Base-by-base conservation (phyloP, 78 protist species). In the Dictyostelium intermedium region DNA sequence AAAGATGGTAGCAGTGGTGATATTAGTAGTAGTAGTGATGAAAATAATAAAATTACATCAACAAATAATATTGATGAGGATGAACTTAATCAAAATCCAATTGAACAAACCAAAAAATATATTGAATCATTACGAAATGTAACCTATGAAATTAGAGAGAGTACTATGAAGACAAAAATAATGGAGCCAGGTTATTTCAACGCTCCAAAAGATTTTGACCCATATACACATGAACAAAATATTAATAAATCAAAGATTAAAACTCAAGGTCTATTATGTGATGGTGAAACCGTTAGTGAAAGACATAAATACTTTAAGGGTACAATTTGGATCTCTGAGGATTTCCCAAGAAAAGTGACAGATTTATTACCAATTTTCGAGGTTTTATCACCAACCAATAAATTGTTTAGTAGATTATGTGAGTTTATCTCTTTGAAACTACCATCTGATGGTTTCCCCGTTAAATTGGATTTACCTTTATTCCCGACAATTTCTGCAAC, bases 401-500 rank as follows among this genome's bases (percentile, higher is more conserved):
- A 91, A 41, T 50, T 84, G 30, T 91, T 91, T 81, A 70, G 87
- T 78, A 20, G 91, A 43, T 30, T 91, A 16, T 50, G 45, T 34
- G 91, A 84, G 25, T 91, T 91, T 63, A 63, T 91, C 8, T 82
- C 87, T 32, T 39, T 91, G 27, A 91, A 91, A 45, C 43, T 91
- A 56, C 95, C 95, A 43, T 61, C 76, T 1, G 83, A 91, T 25
- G 95, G 95, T 27, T 91, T 91, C 45, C 95, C 95, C 0, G 95
- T 91, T 53, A 80, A 91, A 53, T 27, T 91, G 16, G 91, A 87
- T 41, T 47, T 87, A 5, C 95, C 95, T 34, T 63, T 91, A 16
- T 73, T 82, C 2, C 95, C 95, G 78, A 91, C 95, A 1, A 69
- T 91, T 13, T 63, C 95, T 7, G 95, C 95, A 1, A 91, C 95